A percentile compares a stretch with the other conserved stretches of the same genome.
Conservation (phyloP, 805 yeast genomes). For the Cyberlindnera subsufficiens region DNA sequence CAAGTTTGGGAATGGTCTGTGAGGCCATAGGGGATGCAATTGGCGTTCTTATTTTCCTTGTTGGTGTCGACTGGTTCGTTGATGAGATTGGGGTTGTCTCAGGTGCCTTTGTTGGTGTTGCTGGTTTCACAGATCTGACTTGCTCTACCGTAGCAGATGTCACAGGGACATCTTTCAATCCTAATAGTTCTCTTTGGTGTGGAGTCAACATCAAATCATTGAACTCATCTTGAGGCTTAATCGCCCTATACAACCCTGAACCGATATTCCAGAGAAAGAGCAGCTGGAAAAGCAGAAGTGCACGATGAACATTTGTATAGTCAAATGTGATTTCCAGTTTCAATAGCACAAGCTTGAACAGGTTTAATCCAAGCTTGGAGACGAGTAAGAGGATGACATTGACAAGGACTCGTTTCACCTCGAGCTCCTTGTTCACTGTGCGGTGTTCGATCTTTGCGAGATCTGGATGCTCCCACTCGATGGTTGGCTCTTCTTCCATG, state of each 20-base stretch:
- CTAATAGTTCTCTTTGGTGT: constrained; percentile 30
- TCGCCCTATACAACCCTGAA: constrained; percentile 25
- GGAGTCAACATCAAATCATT: constrained; percentile 27
- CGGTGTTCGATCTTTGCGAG: constrained; percentile 7
- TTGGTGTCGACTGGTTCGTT: constrained; percentile 6
- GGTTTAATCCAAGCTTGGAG: constrained; percentile 23
- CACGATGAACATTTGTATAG: not conserved
- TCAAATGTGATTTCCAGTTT: constrained; percentile 8
- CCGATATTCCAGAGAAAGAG: constrained; percentile 26
- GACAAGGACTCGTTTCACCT: constrained; percentile 27
- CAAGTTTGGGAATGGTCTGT: constrained; percentile 12
- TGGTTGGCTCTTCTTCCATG: constrained; percentile 1
- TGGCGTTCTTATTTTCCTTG: constrained; percentile 15
- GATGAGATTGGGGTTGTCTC: not conserved
- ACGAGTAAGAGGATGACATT: constrained; percentile 28
- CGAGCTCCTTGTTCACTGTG: constrained; percentile 34
- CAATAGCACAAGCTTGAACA: constrained; percentile 14
- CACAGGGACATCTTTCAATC: constrained; percentile 19
- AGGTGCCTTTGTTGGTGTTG: constrained; percentile 11
- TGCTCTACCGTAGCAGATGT: not conserved
- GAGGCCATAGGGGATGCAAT: constrained; percentile 26
- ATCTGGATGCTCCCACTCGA: constrained; percentile 11
- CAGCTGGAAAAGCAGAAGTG: constrained; percentile 17
- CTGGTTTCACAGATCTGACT: not conserved
- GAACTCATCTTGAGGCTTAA: constrained; percentile 25